Conservation (phyloP, 805 yeast species). For the Soucietia sequanensis region DNA sequence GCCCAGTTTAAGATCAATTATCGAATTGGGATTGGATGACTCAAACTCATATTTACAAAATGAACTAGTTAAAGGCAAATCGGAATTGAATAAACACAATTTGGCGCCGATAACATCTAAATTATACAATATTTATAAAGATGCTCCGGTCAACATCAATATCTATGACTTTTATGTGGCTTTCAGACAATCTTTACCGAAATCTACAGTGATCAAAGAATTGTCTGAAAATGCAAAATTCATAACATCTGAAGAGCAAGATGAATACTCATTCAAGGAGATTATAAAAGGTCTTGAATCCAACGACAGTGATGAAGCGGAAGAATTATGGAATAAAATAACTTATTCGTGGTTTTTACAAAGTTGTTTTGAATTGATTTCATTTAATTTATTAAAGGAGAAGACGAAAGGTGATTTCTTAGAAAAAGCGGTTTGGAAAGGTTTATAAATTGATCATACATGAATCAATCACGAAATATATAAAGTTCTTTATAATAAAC, state of each 20-base stretch:
- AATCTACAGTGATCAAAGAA: constrained; percentile 19
- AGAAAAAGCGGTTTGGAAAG: constrained; percentile 74
- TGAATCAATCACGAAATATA: too few relatives aligned
- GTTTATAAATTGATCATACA: constrained; percentile 45
- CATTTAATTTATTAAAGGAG: constrained; percentile 68
- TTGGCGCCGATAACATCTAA: constrained; percentile 49
- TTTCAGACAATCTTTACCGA: constrained; percentile 49
- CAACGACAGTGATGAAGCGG: constrained; percentile 23
- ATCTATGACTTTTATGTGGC: constrained; percentile 66
- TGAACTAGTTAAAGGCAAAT: constrained; percentile 8
- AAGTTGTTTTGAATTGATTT: constrained; percentile 65
- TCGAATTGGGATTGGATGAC: constrained; percentile 33
- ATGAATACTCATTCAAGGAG: constrained; percentile 17
- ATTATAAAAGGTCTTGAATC: constrained; percentile 7
- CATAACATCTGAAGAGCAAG: constrained; percentile 3
- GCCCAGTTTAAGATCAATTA: constrained; percentile 30
- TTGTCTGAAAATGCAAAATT: constrained; percentile 6
- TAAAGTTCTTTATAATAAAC: too few relatives aligned
- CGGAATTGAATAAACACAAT: not conserved
- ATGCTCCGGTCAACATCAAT: constrained; percentile 69
- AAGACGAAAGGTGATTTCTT: constrained; percentile 61
- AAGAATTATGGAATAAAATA: constrained; percentile 58
- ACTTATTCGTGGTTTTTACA: constrained; percentile 74
- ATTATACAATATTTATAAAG: constrained; percentile 70
- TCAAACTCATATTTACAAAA: constrained; percentile 21